Evolutionary conservation across 306 rosid species (phyloP).

Genomic region (Amphicarpaea edgeworthii): DNA sequence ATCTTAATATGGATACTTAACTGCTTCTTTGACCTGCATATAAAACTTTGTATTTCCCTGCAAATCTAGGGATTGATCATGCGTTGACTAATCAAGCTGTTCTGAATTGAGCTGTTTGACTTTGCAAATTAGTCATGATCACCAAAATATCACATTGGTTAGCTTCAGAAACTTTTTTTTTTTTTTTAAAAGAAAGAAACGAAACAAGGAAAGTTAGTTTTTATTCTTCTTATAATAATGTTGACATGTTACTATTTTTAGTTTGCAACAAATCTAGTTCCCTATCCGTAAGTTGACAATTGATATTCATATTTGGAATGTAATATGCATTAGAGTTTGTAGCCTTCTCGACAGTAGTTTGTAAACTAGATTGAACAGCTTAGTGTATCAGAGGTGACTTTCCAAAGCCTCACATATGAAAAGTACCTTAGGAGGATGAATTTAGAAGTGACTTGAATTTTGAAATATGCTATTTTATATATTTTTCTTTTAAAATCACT

Average conservation of each 20-base stretch:
- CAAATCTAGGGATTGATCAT: neutral
- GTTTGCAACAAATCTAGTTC: too few relatives aligned
- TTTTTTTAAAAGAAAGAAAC: neutral
- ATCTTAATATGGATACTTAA: neutral
- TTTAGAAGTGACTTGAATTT: neutral
- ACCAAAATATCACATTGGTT: slow-evolving; percentile 6
- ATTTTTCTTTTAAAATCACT: neutral
- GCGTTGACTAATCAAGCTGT: neutral
- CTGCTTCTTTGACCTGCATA: neutral
- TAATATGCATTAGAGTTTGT: too few relatives aligned
- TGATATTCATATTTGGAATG: too few relatives aligned
- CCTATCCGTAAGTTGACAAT: too few relatives aligned
- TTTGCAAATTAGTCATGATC: too few relatives aligned
- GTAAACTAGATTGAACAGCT: neutral
- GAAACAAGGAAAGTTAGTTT: neutral
- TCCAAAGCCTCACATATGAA: neutral
- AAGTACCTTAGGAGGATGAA: neutral
- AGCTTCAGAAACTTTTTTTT: neutral
- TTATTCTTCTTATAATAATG: too few relatives aligned
- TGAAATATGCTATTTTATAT: neutral
- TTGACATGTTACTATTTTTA: too few relatives aligned
- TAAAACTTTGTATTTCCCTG: neutral
- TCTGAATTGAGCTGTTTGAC: neutral
- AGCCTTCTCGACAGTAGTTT: too few relatives aligned
- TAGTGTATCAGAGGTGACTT: neutral